Percentiles rank a stretch among this genome's conserved stretches.
Evolutionary conservation across 2,329 filamentous ascomycete genomes (phyloP).

Genomic region (Colletotrichum sansevieriae): DNA sequence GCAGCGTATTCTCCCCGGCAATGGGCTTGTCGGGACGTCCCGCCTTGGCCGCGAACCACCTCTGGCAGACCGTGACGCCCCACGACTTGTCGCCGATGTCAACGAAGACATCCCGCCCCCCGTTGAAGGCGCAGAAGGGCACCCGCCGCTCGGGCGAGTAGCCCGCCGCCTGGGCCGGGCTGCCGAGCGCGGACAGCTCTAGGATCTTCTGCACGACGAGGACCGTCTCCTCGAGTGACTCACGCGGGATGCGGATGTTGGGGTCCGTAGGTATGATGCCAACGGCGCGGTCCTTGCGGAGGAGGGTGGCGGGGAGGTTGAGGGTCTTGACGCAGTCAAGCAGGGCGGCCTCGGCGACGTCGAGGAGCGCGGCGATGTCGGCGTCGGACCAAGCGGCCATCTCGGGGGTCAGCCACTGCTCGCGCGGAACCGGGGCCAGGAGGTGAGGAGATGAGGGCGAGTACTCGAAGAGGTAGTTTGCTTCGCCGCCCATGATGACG

Average conservation of each 20-base stretch:
- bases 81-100: constrained; percentile 98
- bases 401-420: constrained; percentile 80
- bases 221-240: constrained; percentile 95
- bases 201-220: constrained; percentile 93
- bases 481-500: constrained; percentile 94
- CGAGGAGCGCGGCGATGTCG: constrained; percentile 84
- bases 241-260: constrained; percentile 79
- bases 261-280: constrained; percentile 78
- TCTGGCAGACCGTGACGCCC: constrained; percentile 93
- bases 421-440: constrained; percentile 74
- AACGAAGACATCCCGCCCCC: constrained; percentile 96
- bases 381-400: constrained; percentile 83
- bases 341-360: constrained; percentile 88
- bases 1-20: constrained; percentile 82
- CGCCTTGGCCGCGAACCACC: constrained; percentile 76
- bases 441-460: constrained; percentile 73
- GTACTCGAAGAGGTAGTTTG: constrained; percentile 93
- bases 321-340: constrained; percentile 85
- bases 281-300: constrained; percentile 90
- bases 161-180: constrained; percentile 47
- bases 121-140: constrained; percentile 98
- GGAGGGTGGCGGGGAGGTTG: constrained; percentile 80
- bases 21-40: constrained; percentile 67
- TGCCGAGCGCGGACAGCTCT: constrained; percentile 75
- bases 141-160: constrained; percentile 55